These are phyloP conservation scores for Sugiyamaella sp. DNA, from an alignment of 1,139 yeast species.

Conservation along the genomic window DNA sequence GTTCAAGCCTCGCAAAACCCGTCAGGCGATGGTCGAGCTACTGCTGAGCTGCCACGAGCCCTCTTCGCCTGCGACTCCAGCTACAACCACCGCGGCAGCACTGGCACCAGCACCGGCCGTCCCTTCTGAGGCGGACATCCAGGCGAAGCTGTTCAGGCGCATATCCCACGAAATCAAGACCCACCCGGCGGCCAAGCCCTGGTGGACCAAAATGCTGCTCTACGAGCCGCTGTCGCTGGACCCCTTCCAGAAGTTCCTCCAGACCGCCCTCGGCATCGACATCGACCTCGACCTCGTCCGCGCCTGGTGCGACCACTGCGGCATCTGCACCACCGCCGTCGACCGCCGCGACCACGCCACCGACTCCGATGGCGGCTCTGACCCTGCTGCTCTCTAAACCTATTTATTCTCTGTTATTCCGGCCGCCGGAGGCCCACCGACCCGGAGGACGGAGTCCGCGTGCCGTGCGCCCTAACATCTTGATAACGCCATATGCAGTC, in stretches of 20 bases:
- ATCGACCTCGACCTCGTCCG: constrained; percentile 27
- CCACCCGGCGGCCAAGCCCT: constrained; percentile 17
- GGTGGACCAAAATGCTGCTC: constrained; percentile 31
- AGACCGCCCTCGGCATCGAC: constrained; percentile 22
- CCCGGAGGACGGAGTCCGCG: neutral
- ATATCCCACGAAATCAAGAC: constrained; percentile 21
- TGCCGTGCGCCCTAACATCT: neutral
- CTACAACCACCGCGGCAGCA: neutral
- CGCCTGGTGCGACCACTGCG: constrained; percentile 32
- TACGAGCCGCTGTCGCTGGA: constrained; percentile 29
- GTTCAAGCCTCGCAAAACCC: constrained; percentile 25
- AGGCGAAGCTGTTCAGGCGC: constrained; percentile 20
- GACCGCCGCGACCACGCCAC: neutral
- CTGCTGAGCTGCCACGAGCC: constrained; percentile 16
- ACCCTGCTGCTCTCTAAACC: neutral
- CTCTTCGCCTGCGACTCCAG: too few species aligned
- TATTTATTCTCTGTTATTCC: neutral
- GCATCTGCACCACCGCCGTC: constrained; percentile 26
- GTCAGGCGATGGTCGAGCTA: constrained; percentile 24
- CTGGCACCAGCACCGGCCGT: neutral
- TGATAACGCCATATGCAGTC: neutral
- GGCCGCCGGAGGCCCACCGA: too few species aligned
- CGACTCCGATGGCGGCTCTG: neutral
- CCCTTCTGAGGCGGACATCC: constrained; percentile 10
- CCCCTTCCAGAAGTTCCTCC: constrained; percentile 25